phyloP scores from a whole-genome alignment of 225 moss, liverwort and hornwort species.

The Straminergon stramineum region DNA sequence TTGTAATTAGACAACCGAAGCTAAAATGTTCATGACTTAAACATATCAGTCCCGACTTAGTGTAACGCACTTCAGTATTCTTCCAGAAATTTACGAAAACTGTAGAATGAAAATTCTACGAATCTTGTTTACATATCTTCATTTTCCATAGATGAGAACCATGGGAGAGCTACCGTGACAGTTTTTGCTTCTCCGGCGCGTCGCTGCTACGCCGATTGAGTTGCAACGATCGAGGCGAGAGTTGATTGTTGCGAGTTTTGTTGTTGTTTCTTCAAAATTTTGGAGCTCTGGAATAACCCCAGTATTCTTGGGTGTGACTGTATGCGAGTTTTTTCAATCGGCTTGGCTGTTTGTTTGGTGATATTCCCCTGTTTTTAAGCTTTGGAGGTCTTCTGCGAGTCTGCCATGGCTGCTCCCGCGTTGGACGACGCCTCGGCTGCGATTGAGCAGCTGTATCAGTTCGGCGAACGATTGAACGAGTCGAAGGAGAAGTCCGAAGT shows the following conservation, averaged over 20 bases:
- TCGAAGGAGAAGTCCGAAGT: slow-evolving; percentile 57
- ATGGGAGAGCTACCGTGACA: not conserved
- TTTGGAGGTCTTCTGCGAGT: not conserved
- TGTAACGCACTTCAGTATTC: not conserved
- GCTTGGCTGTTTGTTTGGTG: not conserved
- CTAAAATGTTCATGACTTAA: accelerated
- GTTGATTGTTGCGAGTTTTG: not conserved
- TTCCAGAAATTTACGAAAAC: not conserved
- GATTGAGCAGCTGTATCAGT: slow-evolving; percentile 60
- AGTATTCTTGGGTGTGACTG: not conserved
- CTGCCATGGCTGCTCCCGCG: slow-evolving; percentile 33
- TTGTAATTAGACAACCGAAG: no score
- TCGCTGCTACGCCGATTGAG: slow-evolving; percentile 3
- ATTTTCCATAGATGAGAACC: not conserved
- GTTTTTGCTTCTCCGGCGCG: slow-evolving; percentile 6
- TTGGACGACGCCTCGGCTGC: slow-evolving; percentile 34
- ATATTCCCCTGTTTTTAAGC: not conserved
- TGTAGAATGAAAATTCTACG: not conserved
- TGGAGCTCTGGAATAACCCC: not conserved
- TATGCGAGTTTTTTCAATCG: not conserved
- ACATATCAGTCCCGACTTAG: not conserved
- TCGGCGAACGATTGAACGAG: slow-evolving; percentile 51
- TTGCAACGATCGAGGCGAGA: not conserved
- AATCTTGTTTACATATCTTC: not conserved
- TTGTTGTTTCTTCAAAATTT: not conserved